Evolutionary conservation across 2,329 filamentous ascomycete species (phyloP).

Genomic region (Aspergillus ruber): DNA sequence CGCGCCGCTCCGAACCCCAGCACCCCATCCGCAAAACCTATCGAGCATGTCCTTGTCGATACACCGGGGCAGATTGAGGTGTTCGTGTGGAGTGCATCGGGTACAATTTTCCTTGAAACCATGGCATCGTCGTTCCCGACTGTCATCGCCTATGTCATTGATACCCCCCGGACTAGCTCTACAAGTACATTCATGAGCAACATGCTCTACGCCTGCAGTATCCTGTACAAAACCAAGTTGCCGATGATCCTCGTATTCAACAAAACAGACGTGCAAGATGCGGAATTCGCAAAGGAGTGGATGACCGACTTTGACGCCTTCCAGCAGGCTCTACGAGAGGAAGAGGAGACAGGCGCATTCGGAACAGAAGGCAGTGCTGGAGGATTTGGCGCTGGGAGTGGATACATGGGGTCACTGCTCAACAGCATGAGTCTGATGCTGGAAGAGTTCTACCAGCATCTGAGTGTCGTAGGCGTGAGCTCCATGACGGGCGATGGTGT

Average conservation of each 20-base stretch:
- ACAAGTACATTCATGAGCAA: constrained; percentile 99
- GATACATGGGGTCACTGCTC: constrained; percentile 91
- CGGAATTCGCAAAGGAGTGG: constrained; percentile 91
- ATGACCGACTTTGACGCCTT: constrained; percentile 99
- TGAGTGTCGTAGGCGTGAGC: constrained; percentile 88
- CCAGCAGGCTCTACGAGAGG: constrained; percentile 72
- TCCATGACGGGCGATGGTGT: constrained; percentile 88
- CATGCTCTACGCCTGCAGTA: constrained; percentile 98
- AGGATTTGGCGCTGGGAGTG: constrained; percentile 64
- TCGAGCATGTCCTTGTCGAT: constrained; percentile 84
- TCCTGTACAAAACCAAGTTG: constrained; percentile 96
- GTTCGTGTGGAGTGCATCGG: constrained; percentile 96
- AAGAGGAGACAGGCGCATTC: constrained; percentile 72
- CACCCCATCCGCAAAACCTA: constrained; percentile 46
- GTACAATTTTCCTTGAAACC: constrained; percentile 86
- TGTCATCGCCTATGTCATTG: constrained; percentile 94
- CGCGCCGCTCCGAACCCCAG: constrained; percentile 57
- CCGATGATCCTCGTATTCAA: constrained; percentile 99
- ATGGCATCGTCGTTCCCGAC: constrained; percentile 92
- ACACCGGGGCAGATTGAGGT: constrained; percentile 98
- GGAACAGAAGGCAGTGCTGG: constrained; percentile 60
- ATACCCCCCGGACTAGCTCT: constrained; percentile 86
- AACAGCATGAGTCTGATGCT: constrained; percentile 98
- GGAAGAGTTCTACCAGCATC: constrained; percentile 93
- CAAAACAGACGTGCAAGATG: constrained; percentile 93